Base-by-base conservation (phyloP, 192 early-diverging fungal genomes). In the Dissophora globulifera region DNA sequence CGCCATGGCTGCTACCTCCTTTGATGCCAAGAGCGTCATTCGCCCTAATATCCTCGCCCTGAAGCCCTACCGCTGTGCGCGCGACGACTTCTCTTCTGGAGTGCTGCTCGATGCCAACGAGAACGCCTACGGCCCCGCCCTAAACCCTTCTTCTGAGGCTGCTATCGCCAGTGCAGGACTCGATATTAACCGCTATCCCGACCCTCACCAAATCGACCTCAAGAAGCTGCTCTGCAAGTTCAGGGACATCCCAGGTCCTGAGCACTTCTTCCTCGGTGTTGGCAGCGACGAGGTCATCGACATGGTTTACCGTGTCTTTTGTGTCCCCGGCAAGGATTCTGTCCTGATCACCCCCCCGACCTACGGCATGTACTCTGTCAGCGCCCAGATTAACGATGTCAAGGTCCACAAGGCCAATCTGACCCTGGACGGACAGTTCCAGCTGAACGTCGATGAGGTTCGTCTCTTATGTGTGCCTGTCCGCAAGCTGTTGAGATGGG, bases 51-150 rank as follows among this genome's bases (percentile, higher is more conserved):
- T 95, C 69, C 78, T 88, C 48, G 64, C 82, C 33, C 84, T 95
- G 32, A 84, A 89, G 65, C 96, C 98, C 22, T 99, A 99, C 81
- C 90, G 96, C 71, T 98, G 97, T 79, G 98, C 98, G 32, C 91
- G 98, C 59, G 98, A 99, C 75, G 98, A 99, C 82, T 99, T 95
- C 79, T 90, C 85, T 51, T 76, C 80, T 9, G 98, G 98, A 25
- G 92, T 99, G 49, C 82, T 99, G 15, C 88, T 99, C n/a, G 97
- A 99, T 69, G 97, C 98, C 31, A 99, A 99, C 78, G 97, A 99
- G 78, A 99, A 99, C 85, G 88, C 94, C 55, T 94, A 91, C 75
- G 98, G 98, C 0, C 81, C 82, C 42, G 82, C 84, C 33, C 53
- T 69, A 42, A 46, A 51, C 40, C 58, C 58, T 35, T 29, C 45